Percentiles rank a stretch among this genome's conserved stretches.
Conservation (phyloP, 164 flowering plant species). For the Tetrastigma voinierianum region DNA sequence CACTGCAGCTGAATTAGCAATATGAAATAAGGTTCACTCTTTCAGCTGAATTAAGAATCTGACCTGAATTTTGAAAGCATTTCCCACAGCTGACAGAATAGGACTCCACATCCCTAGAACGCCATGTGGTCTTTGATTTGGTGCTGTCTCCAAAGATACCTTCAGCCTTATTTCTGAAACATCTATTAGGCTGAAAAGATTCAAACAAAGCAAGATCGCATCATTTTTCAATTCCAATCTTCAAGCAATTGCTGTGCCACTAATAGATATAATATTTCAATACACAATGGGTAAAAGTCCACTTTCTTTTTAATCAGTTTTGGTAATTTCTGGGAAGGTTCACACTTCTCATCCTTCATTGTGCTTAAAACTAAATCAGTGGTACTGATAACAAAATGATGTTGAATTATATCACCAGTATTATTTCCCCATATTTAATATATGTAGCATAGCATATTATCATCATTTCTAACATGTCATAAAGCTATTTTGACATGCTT, state of each 20-base stretch:
- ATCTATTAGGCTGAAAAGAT: slow-evolving; percentile 74
- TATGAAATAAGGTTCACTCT: background rate
- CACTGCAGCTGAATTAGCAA: background rate
- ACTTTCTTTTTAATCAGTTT: too few relatives aligned
- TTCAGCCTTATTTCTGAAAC: slow-evolving; percentile 86
- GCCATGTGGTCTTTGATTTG: slow-evolving; percentile 87
- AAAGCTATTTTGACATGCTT: background rate
- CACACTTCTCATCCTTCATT: too few relatives aligned
- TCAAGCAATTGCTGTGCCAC: background rate
- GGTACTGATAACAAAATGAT: background rate
- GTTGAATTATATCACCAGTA: background rate
- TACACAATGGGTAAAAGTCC: too few relatives aligned
- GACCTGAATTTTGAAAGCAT: slow-evolving; percentile 95
- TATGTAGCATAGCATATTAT: background rate
- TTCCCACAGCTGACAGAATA: slow-evolving; percentile 87
- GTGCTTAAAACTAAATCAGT: too few relatives aligned
- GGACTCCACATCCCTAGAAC: slow-evolving; percentile 99
- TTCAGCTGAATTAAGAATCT: slow-evolving; percentile 1
- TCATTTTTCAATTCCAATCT: background rate
- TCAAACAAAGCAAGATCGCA: background rate
- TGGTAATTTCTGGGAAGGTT: too few relatives aligned
- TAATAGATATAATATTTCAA: background rate
- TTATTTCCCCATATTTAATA: background rate
- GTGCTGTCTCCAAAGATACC: slow-evolving; percentile 79
- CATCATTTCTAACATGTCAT: background rate